Evolutionary conservation across 1,284 basidiomycete species (phyloP).

Genomic region (Trametes versicolor): DNA sequence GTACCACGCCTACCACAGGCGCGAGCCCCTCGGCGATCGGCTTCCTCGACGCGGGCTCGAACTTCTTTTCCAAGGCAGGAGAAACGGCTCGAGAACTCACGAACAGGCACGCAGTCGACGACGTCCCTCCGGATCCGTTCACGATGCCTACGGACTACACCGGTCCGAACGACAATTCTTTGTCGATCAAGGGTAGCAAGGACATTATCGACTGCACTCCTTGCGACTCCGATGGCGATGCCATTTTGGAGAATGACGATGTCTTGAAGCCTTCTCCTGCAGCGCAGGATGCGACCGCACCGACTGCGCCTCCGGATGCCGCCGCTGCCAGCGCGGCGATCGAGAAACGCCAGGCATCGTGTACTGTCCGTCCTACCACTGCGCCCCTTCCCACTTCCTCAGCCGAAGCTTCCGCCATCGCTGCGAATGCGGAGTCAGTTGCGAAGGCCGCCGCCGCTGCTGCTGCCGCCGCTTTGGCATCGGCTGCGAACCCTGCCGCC

Average conservation of each 20-base stretch:
- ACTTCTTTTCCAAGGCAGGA: slow-evolving; percentile 6
- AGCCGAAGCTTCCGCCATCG: slow-evolving; percentile 9
- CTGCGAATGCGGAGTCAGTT: background rate
- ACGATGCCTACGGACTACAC: background rate
- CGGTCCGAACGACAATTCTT: background rate
- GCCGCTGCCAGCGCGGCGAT: background rate
- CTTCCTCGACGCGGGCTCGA: slow-evolving; percentile 13
- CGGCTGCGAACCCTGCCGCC: slow-evolving; percentile 5
- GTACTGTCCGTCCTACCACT: background rate
- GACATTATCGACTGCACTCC: background rate
- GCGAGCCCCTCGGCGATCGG: slow-evolving; percentile 14
- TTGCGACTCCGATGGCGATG: background rate
- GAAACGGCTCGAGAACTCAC: background rate
- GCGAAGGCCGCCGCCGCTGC: slow-evolving; percentile 21
- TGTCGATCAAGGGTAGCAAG: background rate
- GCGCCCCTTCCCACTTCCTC: slow-evolving; percentile 10
- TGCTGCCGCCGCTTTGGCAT: slow-evolving; percentile 12
- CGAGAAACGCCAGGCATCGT: background rate
- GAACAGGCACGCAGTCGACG: background rate
- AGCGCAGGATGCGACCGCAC: background rate
- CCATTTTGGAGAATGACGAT: background rate
- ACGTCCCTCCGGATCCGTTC: background rate
- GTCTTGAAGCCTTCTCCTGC: background rate
- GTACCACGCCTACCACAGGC: background rate
- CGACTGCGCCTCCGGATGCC: background rate